Percentiles rank a stretch among this genome's conserved stretches.
Conservation (phyloP, 1,139 yeast species). For the Protomyces inouyei region DNA sequence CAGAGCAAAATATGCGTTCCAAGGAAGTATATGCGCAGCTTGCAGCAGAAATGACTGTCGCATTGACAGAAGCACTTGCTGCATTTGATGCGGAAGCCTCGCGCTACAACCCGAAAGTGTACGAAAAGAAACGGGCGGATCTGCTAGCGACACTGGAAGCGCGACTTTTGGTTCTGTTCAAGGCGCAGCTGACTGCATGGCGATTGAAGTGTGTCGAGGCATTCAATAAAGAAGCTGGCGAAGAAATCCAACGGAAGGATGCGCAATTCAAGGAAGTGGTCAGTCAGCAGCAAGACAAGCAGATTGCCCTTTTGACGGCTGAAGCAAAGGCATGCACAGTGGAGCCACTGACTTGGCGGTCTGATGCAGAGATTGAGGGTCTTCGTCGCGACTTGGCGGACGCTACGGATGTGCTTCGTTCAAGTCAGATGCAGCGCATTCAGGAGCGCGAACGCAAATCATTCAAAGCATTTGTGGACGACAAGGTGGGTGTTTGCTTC, state of each 20-base stretch:
- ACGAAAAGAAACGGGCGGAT: conserved; percentile 49
- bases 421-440: conserved; percentile 46
- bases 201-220: conserved; percentile 37
- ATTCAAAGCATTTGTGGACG: conserved; percentile 36
- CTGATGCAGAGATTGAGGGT: conserved; percentile 38
- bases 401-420: conserved; percentile 44
- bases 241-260: conserved; percentile 32
- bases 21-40: conserved; percentile 30
- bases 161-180: conserved; percentile 47
- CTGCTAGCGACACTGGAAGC: conserved; percentile 48
- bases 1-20: conserved; percentile 28
- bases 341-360: conserved; percentile 36
- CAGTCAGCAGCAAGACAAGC: conserved; percentile 35
- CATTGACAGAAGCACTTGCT: conserved; percentile 40
- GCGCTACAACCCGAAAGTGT: conserved; percentile 57
- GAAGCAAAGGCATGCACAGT: conserved; percentile 36
- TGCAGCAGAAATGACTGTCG: conserved; percentile 11
- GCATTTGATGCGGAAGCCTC: conserved; percentile 62
- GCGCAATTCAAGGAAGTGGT: conserved; percentile 37
- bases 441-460: conserved; percentile 37
- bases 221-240: conserved; percentile 35
- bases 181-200: conserved; percentile 43
- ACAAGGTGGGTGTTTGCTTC: conserved; percentile 32
- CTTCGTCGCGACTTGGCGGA: conserved; percentile 36
- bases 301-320: conserved; percentile 36